phyloP scores from a whole-genome alignment of 768 basidiomycete genomes.

The Leccinellum rugosiceps region DNA sequence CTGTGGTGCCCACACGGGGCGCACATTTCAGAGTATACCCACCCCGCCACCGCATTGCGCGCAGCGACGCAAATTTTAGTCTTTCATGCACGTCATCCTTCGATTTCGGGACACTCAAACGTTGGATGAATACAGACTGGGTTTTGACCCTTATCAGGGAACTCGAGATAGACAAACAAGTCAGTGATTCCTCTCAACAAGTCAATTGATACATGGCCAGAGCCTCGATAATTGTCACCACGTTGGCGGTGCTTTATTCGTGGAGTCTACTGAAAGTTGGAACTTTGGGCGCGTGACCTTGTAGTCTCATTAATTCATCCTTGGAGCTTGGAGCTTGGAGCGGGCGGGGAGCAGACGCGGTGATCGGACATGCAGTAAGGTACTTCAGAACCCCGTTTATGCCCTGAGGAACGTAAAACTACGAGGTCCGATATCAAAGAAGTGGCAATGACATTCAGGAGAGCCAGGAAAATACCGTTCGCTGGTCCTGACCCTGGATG shows the following conservation, averaged over 20 bases:
- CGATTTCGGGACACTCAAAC: background rate
- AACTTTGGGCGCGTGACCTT: background rate
- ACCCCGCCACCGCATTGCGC: background rate
- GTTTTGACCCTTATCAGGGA: conserved; percentile 47
- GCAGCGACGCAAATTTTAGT: background rate
- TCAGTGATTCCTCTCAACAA: background rate
- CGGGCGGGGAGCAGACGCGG: background rate
- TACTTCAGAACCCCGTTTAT: background rate
- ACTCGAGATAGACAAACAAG: conserved; percentile 45
- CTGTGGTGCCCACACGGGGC: background rate
- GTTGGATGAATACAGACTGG: conserved; percentile 30
- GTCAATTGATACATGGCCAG: background rate
- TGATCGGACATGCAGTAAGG: background rate
- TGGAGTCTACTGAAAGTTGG: background rate
- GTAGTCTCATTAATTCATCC: background rate
- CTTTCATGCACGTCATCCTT: background rate
- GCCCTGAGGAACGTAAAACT: background rate
- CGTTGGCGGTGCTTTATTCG: background rate
- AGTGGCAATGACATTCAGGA: background rate
- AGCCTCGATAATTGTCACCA: background rate
- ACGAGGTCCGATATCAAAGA: background rate
- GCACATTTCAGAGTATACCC: background rate
- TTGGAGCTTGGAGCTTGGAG: background rate
- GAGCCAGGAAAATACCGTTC: background rate
- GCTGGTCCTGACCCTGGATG: background rate